phyloP scores from a whole-genome alignment of 2,329 filamentous ascomycete genomes.

The Rugonectria rugulosa region DNA sequence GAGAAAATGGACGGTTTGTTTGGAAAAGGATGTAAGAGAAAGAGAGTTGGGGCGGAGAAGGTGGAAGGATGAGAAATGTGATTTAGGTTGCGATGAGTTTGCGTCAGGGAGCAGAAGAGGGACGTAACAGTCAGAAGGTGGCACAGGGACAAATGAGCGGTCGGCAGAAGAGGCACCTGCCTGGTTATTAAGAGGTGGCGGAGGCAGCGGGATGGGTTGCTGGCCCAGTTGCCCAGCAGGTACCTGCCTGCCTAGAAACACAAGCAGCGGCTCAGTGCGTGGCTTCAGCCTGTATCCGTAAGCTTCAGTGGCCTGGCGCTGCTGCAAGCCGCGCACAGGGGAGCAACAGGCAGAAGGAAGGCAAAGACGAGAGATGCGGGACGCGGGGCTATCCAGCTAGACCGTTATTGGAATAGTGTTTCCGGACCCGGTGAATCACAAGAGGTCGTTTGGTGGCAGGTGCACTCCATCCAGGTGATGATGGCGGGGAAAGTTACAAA shows the following conservation, averaged over 20 bases:
- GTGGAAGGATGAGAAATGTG: slow-evolving; percentile 34
- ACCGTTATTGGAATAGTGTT: slow-evolving; percentile 18
- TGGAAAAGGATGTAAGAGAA: slow-evolving; percentile 1
- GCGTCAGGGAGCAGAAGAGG: slow-evolving; percentile 41
- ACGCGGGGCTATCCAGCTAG: slow-evolving; percentile 38
- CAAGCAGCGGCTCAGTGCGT: neutral
- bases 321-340: slow-evolving; percentile 8
- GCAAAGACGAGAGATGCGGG: slow-evolving; percentile 32
- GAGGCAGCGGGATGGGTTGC: slow-evolving; percentile 30
- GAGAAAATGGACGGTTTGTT: slow-evolving; percentile 16
- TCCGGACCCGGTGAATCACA: slow-evolving; percentile 36
- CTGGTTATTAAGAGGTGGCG: slow-evolving; percentile 21
- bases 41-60: slow-evolving; percentile 22
- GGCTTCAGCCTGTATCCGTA: slow-evolving; percentile 27
- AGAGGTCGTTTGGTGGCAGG: slow-evolving; percentile 25
- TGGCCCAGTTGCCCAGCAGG: slow-evolving; percentile 15
- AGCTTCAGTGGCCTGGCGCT: slow-evolving; percentile 8
- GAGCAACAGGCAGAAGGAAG: slow-evolving; percentile 32
- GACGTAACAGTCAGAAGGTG: slow-evolving; percentile 37
- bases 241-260: slow-evolving; percentile 7
- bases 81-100: slow-evolving; percentile 40
- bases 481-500: slow-evolving; percentile 34
- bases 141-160: slow-evolving; percentile 39
- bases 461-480: slow-evolving; percentile 32
- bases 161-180: slow-evolving; percentile 33